Evolutionary conservation across 164 flowering plant species (phyloP).

Genomic region (Liquidambar formosana): DNA sequence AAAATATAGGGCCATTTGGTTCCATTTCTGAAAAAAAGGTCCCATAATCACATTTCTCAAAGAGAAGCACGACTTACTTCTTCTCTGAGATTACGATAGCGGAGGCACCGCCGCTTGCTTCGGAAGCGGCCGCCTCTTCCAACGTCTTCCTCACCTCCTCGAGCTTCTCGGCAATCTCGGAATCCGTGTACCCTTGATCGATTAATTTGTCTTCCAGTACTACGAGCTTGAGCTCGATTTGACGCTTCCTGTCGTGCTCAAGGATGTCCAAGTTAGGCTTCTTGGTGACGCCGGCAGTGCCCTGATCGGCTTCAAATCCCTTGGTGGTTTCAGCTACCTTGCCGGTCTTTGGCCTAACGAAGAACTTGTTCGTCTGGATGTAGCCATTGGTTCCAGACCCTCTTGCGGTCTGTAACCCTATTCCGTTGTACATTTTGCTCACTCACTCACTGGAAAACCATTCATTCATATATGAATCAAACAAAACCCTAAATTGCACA

Average conservation of each 20-base stretch:
- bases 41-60: too few species aligned
- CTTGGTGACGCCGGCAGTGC: constrained; percentile 75
- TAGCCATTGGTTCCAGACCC: constrained; percentile 97
- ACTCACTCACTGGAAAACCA: too few species aligned
- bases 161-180: constrained; percentile 66
- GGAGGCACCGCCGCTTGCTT: constrained; percentile 25
- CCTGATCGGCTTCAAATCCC: constrained; percentile 70
- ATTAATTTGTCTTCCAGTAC: constrained; percentile 72
- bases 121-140: constrained; percentile 56
- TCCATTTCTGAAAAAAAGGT: too few species aligned
- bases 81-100: constrained; percentile 5
- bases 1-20: too few species aligned
- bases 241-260: constrained; percentile 91
- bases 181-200: constrained; percentile 86
- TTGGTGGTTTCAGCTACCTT: constrained; percentile 40
- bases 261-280: constrained; percentile 80
- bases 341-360: constrained; percentile 53
- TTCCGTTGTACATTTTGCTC: constrained; percentile 94
- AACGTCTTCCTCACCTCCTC: constrained; percentile 57
- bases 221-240: constrained; percentile 81
- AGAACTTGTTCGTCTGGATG: constrained; percentile 82
- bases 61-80: constrained; percentile 14
- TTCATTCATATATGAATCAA: too few species aligned
- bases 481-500: too few species aligned
- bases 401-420: constrained; percentile 84